Evolutionary conservation across 176 grass and related monocot genomes (phyloP).

Genomic region (Eleusine coracana): DNA sequence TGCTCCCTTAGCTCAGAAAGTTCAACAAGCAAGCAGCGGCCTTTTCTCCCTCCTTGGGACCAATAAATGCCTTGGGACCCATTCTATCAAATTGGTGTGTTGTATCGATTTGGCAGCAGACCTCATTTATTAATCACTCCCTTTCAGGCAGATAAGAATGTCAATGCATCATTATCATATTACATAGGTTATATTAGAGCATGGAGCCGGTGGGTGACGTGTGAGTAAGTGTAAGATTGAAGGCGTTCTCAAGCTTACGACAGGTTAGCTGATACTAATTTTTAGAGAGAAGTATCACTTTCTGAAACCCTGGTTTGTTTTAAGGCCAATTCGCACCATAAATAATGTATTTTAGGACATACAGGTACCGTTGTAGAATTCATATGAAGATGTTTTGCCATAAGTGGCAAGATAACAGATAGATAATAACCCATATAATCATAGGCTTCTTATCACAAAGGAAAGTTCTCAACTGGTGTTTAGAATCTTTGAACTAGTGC

Average conservation of each 20-base stretch:
- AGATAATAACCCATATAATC: background rate
- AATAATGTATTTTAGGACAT: background rate
- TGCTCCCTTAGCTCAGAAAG: slow-evolving; percentile 13
- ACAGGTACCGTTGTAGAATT: background rate
- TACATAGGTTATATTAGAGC: background rate
- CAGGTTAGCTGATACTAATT: background rate
- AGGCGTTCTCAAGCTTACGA: no score
- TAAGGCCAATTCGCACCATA: background rate
- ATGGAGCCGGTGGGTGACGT: background rate
- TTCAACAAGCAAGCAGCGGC: background rate
- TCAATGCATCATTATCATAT: background rate
- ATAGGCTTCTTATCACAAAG: background rate
- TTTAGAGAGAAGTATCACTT: background rate
- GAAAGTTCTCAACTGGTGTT: no score
- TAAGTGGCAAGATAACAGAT: background rate
- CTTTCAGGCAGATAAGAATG: background rate
- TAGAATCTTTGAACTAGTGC: no score
- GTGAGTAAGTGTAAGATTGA: background rate
- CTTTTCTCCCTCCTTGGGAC: background rate
- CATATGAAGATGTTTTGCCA: background rate
- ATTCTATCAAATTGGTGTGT: background rate
- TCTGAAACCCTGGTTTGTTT: background rate
- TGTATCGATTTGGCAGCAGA: background rate
- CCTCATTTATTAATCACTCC: background rate
- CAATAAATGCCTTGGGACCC: background rate